phyloP scores from a whole-genome alignment of 2,329 filamentous ascomycete species.

The Fusarium dlaminii region DNA sequence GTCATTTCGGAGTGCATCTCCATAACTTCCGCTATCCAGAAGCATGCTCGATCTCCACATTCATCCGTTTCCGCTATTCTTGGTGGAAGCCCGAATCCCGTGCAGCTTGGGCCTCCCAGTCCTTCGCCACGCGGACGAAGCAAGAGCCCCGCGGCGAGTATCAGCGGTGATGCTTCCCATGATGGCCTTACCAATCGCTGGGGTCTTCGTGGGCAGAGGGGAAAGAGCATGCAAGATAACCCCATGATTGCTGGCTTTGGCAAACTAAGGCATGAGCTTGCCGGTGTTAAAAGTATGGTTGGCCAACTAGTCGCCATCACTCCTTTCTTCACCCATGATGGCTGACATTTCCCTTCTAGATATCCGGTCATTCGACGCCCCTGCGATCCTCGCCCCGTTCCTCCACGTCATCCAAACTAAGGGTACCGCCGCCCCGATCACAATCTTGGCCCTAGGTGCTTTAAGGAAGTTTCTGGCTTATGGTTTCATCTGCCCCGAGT shows the following conservation, averaged over 20 bases:
- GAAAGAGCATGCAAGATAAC: constrained; percentile 97
- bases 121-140: constrained; percentile 53
- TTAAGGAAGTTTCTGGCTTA: constrained; percentile 98
- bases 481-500: constrained; percentile 84
- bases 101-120: constrained; percentile 62
- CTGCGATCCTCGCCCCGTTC: constrained; percentile 89
- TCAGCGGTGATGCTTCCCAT: constrained; percentile 54
- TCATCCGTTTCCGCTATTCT: constrained; percentile 96
- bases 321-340: background rate
- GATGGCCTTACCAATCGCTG: constrained; percentile 82
- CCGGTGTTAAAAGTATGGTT: constrained; percentile 77
- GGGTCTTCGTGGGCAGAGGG: constrained; percentile 93
- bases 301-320: background rate
- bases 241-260: constrained; percentile 96
- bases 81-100: constrained; percentile 74
- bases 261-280: constrained; percentile 85
- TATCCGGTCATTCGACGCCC: constrained; percentile 88
- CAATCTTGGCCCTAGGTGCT: constrained; percentile 90
- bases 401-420: constrained; percentile 96
- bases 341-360: constrained; percentile 60
- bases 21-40: constrained; percentile 97
- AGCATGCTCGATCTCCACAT: constrained; percentile 94
- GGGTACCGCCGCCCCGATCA: constrained; percentile 95
- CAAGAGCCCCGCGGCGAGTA: constrained; percentile 50
- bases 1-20: constrained; percentile 99